These are phyloP conservation scores for Candida yuanshanica DNA, from an alignment of 805 yeast genomes.

Conservation along the genomic window DNA sequence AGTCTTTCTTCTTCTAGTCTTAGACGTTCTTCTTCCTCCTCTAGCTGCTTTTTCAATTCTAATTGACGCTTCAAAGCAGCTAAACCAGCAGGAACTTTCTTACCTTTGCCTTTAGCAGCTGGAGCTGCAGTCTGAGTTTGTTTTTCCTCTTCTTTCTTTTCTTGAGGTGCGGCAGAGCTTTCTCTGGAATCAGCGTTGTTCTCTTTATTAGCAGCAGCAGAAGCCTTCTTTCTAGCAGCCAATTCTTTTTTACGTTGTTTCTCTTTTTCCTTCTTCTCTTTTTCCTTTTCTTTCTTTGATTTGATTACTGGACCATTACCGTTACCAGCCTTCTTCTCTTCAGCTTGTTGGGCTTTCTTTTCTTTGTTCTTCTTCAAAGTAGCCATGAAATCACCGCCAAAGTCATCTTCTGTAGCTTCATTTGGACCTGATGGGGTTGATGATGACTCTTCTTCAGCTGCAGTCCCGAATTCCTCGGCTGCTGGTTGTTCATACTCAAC, in stretches of 20 bases:
- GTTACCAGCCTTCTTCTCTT: constrained; percentile 37
- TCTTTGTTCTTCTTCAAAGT: constrained; percentile 75
- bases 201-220: constrained; percentile 64
- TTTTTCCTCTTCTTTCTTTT: constrained; percentile 20
- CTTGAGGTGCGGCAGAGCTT: constrained; percentile 13
- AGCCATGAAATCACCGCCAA: constrained; percentile 70
- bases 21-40: constrained; percentile 70
- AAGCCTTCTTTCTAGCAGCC: constrained; percentile 80
- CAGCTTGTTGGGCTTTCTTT: constrained; percentile 65
- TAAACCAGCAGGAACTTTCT: constrained; percentile 82
- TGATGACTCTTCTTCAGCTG: constrained; percentile 23
- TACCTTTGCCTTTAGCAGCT: constrained; percentile 43
- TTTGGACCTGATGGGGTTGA: constrained; percentile 25
- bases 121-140: constrained; percentile 34
- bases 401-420: constrained; percentile 34
- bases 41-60: constrained; percentile 81
- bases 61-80: constrained; percentile 88
- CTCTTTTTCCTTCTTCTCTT: constrained; percentile 89
- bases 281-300: constrained; percentile 90
- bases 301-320: constrained; percentile 67
- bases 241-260: constrained; percentile 87
- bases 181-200: constrained; percentile 15
- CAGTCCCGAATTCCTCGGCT: constrained; percentile 48
- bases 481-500: constrained; percentile 44
- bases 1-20: constrained; percentile 69